These are phyloP conservation scores for Arabis hirsuta DNA, from an alignment of 345 rosid genomes.

Conservation along the genomic window DNA sequence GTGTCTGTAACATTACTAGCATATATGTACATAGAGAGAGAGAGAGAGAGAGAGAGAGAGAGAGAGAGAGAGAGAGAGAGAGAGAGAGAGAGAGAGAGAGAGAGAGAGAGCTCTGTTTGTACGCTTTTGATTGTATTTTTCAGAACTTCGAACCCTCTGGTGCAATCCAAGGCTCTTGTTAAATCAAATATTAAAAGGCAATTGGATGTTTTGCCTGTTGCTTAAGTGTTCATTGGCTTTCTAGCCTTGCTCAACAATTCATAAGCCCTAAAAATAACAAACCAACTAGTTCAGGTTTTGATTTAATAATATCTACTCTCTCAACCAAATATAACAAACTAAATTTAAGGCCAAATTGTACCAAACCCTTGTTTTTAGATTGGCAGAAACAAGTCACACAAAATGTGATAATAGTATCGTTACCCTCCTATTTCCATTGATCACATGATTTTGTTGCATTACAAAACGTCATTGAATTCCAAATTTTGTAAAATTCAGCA, in stretches of 20 bases:
- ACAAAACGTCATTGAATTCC: neutral
- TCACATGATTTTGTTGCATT: neutral
- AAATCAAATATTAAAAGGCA: neutral
- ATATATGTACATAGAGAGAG: constrained; percentile 22
- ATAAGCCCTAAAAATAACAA: too few species aligned
- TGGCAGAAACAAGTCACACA: too few species aligned
- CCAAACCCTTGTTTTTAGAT: too few species aligned
- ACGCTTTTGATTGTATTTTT: constrained; percentile 3
- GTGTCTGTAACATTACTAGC: constrained; percentile 27
- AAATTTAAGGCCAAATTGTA: too few species aligned
- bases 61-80: too few species aligned
- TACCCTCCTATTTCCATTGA: too few species aligned
- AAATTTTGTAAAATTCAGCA: neutral
- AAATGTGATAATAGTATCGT: too few species aligned
- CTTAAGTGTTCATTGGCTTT: neutral
- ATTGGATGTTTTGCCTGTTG: neutral
- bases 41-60: too few species aligned
- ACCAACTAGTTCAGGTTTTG: too few species aligned
- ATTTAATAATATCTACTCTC: too few species aligned
- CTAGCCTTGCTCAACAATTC: neutral
- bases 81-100: too few species aligned
- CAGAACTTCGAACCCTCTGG: constrained; percentile 7
- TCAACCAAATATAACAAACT: too few species aligned
- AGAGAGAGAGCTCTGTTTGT: constrained; percentile 17
- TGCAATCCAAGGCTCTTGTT: constrained; percentile 6